Evolutionary conservation across 495 filamentous ascomycete genomes (phyloP), one percentile per base, ranked within the genome.

Genomic region (Bacidia rubella): DNA sequence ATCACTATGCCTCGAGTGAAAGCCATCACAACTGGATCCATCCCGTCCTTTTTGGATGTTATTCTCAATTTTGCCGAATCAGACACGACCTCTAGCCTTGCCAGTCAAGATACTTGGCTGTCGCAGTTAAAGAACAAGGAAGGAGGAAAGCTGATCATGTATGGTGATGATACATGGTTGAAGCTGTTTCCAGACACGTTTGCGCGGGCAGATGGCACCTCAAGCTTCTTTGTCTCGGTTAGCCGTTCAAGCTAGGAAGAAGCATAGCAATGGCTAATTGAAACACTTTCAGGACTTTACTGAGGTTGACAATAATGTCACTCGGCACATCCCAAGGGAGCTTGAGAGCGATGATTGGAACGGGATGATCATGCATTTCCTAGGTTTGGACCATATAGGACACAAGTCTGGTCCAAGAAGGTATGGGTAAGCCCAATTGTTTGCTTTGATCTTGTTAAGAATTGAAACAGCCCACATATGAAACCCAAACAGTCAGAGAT

Each of bases 1-100:
- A 90, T 99, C 56, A 99, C 92, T 21, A 95, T 99, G 93, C 92
- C 92, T 50, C 81, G 92, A 25, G 77, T 99, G 57, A 99, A 99
- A 68, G 90, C 93, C 19, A 88, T 99, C 47, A 97, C 92, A 2
- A 97, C 93, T 2, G 92, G 92, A 45, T 95, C 89, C 3, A 87
- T 95, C 44, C 92, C 92, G 10, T 94, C 90, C 1, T 99, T 99
- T 64, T 78, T 96, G 24, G 92, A 99, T 66, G 86, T 95, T 21
- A 90, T 99, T 49, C 77, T 99, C 39, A 99, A 95, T 63, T 87
- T 99, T 63, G 87, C 90, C 50, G 90, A 99, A 66, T 86, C 83
- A 10, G 93, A 97, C 65, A 90, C 87, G 1, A 78, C 81, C 22
- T 90, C 90, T 15, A 90, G 80, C 26, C 76, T 99, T 22, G 79